These are phyloP conservation scores for Yamadazyma buinensis DNA, from an alignment of 1,139 yeast genomes.

Conservation along the genomic window DNA sequence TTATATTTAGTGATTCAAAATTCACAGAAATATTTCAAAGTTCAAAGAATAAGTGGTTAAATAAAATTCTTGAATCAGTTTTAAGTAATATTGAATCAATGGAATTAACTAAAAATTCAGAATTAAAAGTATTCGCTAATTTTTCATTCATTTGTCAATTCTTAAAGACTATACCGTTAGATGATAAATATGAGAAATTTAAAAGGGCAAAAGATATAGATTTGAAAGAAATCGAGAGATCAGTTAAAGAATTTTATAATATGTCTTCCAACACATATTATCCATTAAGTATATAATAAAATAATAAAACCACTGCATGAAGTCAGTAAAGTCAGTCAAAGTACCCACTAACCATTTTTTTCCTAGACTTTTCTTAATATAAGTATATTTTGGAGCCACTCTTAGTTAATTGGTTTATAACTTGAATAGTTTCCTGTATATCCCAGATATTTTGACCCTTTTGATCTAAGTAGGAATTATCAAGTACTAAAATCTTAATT, in stretches of 20 bases:
- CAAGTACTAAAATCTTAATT: constrained; percentile 56
- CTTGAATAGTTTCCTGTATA: constrained; percentile 40
- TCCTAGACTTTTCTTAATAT: constrained; percentile 23
- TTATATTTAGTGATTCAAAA: constrained; percentile 18
- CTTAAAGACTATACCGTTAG: neutral
- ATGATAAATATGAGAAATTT: constrained; percentile 3
- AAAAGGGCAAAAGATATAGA: constrained; percentile 14
- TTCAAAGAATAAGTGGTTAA: constrained; percentile 28
- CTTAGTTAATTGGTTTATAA: constrained; percentile 38
- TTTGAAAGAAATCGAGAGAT: constrained; percentile 17
- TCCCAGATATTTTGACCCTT: constrained; percentile 68
- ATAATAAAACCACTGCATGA: too few species aligned
- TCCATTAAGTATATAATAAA: constrained; percentile 20
- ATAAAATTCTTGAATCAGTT: neutral
- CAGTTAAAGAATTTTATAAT: constrained; percentile 27
- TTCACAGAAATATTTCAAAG: constrained; percentile 17
- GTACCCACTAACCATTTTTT: too few species aligned
- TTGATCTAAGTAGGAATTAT: constrained; percentile 58
- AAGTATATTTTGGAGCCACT: constrained; percentile 48
- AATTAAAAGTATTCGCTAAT: constrained; percentile 1
- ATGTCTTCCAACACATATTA: constrained; percentile 28
- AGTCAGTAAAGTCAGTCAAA: too few species aligned
- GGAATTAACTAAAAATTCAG: neutral
- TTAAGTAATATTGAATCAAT: neutral
- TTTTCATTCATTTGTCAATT: neutral